Conservation (phyloP, 805 yeast species). For the Komagataella pseudopastoris region DNA sequence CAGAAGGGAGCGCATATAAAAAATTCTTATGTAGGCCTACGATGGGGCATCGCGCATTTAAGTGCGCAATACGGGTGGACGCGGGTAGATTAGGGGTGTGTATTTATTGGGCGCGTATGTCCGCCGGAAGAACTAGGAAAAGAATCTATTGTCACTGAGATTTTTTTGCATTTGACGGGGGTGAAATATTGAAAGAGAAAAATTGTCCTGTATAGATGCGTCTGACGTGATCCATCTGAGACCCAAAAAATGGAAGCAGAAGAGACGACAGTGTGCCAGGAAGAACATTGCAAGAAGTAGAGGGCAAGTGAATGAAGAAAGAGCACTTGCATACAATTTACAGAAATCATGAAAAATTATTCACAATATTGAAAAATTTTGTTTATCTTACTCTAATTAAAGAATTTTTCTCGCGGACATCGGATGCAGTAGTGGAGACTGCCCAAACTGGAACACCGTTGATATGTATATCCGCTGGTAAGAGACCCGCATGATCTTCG, state of each 20-base stretch:
- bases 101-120: neutral
- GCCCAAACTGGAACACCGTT: neutral
- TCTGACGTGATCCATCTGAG: neutral
- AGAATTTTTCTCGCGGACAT: neutral
- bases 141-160: neutral
- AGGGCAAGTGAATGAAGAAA: neutral
- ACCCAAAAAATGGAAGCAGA: neutral
- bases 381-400: neutral
- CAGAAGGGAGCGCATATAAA: neutral
- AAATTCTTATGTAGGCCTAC: too few species aligned
- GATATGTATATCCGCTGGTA: neutral
- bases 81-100: neutral
- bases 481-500: neutral
- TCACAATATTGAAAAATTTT: too few species aligned
- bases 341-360: neutral
- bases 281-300: neutral
- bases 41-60: neutral
- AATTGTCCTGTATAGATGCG: neutral
- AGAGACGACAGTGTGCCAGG: neutral
- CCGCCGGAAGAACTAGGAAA: neutral
- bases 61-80: neutral
- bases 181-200: neutral
- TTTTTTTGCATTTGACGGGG: neutral
- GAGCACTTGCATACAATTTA: neutral
- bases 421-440: neutral